Evolutionary conservation across 2,329 filamentous ascomycete species (phyloP).

Genomic region (Davidsoniella neocaledoniae): DNA sequence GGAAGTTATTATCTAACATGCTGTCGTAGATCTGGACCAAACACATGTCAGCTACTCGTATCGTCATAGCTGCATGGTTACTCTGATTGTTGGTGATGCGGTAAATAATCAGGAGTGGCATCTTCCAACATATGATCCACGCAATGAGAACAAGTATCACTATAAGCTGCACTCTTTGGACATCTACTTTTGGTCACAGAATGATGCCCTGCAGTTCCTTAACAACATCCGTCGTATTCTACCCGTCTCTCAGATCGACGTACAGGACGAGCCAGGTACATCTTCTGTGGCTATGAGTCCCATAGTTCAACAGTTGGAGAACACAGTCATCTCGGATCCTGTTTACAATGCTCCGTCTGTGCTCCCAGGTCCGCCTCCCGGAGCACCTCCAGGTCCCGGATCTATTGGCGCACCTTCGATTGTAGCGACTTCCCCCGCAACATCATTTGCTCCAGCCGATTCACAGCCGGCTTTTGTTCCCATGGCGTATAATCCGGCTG

Average conservation of each 20-base stretch:
- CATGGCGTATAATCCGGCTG: slow-evolving; percentile 65
- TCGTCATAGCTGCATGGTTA: slow-evolving; percentile 56
- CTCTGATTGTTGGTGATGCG: slow-evolving; percentile 38
- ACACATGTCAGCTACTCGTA: slow-evolving; percentile 53
- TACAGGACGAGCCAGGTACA: slow-evolving; percentile 47
- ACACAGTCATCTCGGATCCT: slow-evolving; percentile 46
- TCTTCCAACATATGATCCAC: slow-evolving; percentile 53
- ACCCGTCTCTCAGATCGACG: slow-evolving; percentile 40
- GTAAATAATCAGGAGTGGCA: slow-evolving; percentile 50
- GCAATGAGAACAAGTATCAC: slow-evolving; percentile 62
- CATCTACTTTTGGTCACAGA: slow-evolving; percentile 63
- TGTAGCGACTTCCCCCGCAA: slow-evolving; percentile 15
- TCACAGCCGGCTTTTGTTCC: slow-evolving; percentile 30
- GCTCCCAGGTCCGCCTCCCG: slow-evolving; percentile 14
- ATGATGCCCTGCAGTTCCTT: slow-evolving; percentile 54
- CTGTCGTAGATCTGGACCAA: slow-evolving; percentile 43
- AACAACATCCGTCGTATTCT: slow-evolving; percentile 50
- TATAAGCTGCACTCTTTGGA: slow-evolving; percentile 62
- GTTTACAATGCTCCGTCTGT: slow-evolving; percentile 23
- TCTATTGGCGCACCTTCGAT: not conserved
- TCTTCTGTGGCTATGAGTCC: slow-evolving; percentile 39
- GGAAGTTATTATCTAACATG: slow-evolving; percentile 47
- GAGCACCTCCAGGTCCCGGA: slow-evolving; percentile 13
- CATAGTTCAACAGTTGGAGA: slow-evolving; percentile 58
- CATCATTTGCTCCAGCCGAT: slow-evolving; percentile 18